phyloP scores from a whole-genome alignment of 768 basidiomycete species.

The Russula olivacea region DNA sequence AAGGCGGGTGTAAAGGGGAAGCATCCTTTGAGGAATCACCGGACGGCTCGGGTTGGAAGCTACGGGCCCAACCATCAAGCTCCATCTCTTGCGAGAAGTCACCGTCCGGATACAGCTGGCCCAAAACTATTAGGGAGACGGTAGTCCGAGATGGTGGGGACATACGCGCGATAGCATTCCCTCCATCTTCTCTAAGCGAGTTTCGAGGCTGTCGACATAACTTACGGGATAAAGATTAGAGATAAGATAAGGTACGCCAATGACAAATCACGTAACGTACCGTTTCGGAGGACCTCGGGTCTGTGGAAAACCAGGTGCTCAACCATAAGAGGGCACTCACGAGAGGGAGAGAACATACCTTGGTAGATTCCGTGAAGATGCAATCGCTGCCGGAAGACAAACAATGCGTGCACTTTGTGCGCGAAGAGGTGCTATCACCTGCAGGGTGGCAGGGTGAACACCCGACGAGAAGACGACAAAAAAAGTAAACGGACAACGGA shows the following conservation, averaged over 20 bases:
- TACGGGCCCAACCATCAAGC: constrained; percentile 19
- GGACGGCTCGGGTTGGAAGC: constrained; percentile 13
- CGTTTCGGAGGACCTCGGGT: constrained; percentile 24
- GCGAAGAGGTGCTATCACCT: constrained; percentile 17
- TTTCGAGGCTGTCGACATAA: constrained; percentile 24
- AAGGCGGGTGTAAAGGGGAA: not conserved
- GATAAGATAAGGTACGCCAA: not conserved
- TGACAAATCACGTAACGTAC: not conserved
- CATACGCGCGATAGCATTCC: constrained; percentile 22
- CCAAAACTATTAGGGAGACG: not conserved
- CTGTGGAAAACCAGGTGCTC: not conserved
- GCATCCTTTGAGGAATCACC: not conserved
- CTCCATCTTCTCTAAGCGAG: constrained; percentile 26
- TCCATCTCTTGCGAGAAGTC: constrained; percentile 25
- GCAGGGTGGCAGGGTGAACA: not conserved
- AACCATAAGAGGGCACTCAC: not conserved
- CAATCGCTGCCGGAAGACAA: constrained; percentile 5
- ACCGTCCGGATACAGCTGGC: constrained; percentile 21
- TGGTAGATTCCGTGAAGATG: constrained; percentile 20
- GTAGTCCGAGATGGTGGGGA: not conserved
- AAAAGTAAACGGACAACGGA: constrained; percentile 19
- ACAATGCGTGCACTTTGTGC: constrained; percentile 21
- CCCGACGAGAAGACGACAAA: not conserved
- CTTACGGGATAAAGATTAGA: not conserved
- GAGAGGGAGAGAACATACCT: constrained; percentile 1